phyloP scores from a whole-genome alignment of 2,329 filamentous ascomycete genomes.

The Cercospora janseana region DNA sequence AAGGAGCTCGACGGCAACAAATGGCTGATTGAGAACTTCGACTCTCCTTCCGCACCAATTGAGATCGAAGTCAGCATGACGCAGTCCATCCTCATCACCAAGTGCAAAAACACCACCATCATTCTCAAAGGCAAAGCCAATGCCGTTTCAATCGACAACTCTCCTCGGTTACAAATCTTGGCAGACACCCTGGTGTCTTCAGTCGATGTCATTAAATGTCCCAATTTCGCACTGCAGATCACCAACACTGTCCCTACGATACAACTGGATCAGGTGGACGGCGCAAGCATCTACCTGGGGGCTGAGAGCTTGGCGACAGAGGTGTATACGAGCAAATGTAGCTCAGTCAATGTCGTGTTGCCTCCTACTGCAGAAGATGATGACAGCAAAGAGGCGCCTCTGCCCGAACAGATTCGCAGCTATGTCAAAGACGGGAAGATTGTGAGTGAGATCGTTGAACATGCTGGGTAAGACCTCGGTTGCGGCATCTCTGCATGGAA shows the following conservation, averaged over 20 bases:
- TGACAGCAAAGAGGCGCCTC: slow-evolving; percentile 81
- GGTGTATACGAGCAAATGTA: slow-evolving; percentile 85
- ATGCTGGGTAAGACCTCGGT: slow-evolving; percentile 74
- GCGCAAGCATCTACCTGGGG: slow-evolving; percentile 81
- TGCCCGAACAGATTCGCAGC: slow-evolving; percentile 88
- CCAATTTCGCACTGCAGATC: slow-evolving; percentile 84
- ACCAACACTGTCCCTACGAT: slow-evolving; percentile 82
- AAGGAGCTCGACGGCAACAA: slow-evolving; percentile 67
- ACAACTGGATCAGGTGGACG: slow-evolving; percentile 88
- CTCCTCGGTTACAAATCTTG: slow-evolving; percentile 75
- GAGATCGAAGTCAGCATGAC: slow-evolving; percentile 78
- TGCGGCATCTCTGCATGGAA: too few species aligned
- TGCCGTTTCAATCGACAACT: slow-evolving; percentile 94
- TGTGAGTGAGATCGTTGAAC: slow-evolving; percentile 91
- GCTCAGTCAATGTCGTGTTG: slow-evolving; percentile 82
- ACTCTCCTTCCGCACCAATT: slow-evolving; percentile 69
- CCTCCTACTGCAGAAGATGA: slow-evolving; percentile 64
- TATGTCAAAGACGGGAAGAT: slow-evolving; percentile 74
- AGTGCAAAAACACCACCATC: slow-evolving; percentile 86
- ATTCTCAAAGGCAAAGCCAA: slow-evolving; percentile 92
- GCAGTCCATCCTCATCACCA: slow-evolving; percentile 88
- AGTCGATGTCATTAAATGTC: slow-evolving; percentile 91
- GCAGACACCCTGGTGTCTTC: slow-evolving; percentile 87
- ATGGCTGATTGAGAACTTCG: slow-evolving; percentile 94
- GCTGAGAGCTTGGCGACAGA: slow-evolving; percentile 75